Conservation (phyloP, 2,329 filamentous ascomycete genomes). For the Aureobasidium mangrovei region DNA sequence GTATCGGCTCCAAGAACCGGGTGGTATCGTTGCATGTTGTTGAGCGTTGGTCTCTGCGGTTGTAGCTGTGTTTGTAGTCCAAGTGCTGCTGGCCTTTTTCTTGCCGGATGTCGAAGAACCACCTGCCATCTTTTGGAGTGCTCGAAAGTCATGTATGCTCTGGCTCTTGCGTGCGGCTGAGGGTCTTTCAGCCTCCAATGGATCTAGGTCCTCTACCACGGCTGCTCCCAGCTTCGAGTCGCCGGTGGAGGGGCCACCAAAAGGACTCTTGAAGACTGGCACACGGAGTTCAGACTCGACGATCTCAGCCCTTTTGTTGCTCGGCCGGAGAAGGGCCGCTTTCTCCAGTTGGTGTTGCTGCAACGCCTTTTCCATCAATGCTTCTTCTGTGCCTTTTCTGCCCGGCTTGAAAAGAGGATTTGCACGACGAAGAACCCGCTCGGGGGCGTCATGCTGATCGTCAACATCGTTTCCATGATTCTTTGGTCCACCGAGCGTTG, state of each 20-base stretch:
- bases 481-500: constrained; percentile 17
- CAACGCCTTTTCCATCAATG: constrained; percentile 27
- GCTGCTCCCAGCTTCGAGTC: not conserved
- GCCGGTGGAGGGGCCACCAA: constrained; percentile 9
- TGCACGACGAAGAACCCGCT: constrained; percentile 18
- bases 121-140: not conserved
- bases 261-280: constrained; percentile 19
- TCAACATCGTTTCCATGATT: constrained; percentile 20
- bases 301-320: constrained; percentile 22
- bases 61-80: not conserved
- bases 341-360: constrained; percentile 27
- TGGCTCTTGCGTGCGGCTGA: not conserved
- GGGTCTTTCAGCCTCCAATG: constrained; percentile 15
- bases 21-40: constrained; percentile 19
- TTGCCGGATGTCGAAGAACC: not conserved
- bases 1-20: constrained; percentile 37
- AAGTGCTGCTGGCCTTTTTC: constrained; percentile 2
- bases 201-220: constrained; percentile 16
- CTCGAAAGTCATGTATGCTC: constrained; percentile 8
- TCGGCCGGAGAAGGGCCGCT: constrained; percentile 24
- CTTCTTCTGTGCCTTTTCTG: constrained; percentile 11
- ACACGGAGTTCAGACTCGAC: not conserved
- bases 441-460: constrained; percentile 15
- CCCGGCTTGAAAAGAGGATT: constrained; percentile 2
- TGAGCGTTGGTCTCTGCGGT: not conserved